Evolutionary conservation across 2,329 filamentous ascomycete genomes (phyloP).

Genomic region (Neofusicoccum cordaticola): DNA sequence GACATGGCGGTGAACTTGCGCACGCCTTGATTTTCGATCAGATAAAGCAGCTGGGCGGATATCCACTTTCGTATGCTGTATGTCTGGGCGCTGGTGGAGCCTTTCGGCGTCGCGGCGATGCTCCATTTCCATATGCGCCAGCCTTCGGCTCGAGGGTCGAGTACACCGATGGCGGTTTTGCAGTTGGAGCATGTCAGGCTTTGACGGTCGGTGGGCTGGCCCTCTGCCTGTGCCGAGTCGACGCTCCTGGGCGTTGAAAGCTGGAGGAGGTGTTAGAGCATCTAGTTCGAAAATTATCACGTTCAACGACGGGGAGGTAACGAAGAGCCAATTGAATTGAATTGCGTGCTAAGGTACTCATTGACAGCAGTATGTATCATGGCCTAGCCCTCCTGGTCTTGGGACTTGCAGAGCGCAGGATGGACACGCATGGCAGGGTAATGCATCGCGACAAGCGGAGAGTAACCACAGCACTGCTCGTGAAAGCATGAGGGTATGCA

Average conservation of each 20-base stretch:
- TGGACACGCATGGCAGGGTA: not conserved
- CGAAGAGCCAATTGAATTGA: not conserved
- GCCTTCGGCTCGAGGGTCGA: conserved; percentile 45
- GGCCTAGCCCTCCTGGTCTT: conserved; percentile 6
- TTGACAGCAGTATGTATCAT: not conserved
- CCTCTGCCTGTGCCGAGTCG: not conserved
- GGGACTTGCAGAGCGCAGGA: not conserved
- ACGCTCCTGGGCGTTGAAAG: not conserved
- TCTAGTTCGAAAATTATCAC: not conserved
- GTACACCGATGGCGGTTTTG: conserved; percentile 34
- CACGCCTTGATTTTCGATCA: conserved; percentile 55
- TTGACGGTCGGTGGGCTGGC: not conserved
- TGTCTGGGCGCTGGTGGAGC: conserved; percentile 11
- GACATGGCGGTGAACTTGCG: conserved; percentile 47
- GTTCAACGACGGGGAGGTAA: not conserved
- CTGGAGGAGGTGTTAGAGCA: conserved; percentile 6
- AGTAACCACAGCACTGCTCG: not conserved
- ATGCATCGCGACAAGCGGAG: not conserved
- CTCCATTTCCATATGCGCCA: conserved; percentile 52
- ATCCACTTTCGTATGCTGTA: conserved; percentile 44
- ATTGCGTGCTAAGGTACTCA: conserved; percentile 13
- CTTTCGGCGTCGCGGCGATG: conserved; percentile 30
- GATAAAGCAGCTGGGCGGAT: conserved; percentile 54
- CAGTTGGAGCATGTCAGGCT: conserved; percentile 40
- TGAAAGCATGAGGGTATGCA: not conserved